Percentiles rank a stretch among this genome's conserved stretches.
Conservation (phyloP, 768 basidiomycete genomes). For the Boletus vermiculosoides region DNA sequence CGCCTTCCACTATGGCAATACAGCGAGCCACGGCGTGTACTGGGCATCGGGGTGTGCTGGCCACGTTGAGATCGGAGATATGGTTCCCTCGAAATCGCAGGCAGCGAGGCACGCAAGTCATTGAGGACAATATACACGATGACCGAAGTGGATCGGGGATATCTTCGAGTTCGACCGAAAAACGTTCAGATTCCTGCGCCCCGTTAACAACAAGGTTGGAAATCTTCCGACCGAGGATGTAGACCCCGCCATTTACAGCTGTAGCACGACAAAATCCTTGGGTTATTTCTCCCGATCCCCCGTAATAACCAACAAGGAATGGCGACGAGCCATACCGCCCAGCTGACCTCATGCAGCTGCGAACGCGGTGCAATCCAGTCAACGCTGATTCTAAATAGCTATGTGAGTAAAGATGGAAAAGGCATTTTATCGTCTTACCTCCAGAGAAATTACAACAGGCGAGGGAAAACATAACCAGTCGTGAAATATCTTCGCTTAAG, state of each 20-base stretch:
- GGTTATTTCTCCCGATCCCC: slow-evolving; percentile 86
- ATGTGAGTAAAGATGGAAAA: slow-evolving; percentile 5
- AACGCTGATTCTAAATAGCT: slow-evolving; percentile 57
- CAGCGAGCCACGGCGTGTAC: slow-evolving; percentile 41
- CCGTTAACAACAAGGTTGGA: slow-evolving; percentile 32
- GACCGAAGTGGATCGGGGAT: slow-evolving; percentile 59
- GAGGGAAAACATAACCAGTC: slow-evolving; percentile 72
- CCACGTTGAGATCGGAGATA: slow-evolving; percentile 6
- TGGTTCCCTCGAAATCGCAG: slow-evolving; percentile 25
- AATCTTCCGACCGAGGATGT: slow-evolving; percentile 59
- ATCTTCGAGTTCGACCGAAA: slow-evolving; percentile 53
- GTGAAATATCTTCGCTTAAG: slow-evolving; percentile 54
- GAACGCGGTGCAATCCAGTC: slow-evolving; percentile 66
- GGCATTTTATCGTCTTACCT: slow-evolving; percentile 43
- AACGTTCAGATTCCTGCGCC: slow-evolving; percentile 24
- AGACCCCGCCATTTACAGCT: slow-evolving; percentile 76
- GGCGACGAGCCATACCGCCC: slow-evolving; percentile 87
- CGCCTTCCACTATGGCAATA: slow-evolving; percentile 49
- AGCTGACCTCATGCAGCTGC: slow-evolving; percentile 69
- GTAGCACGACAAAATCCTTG: slow-evolving; percentile 89
- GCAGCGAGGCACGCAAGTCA: slow-evolving; percentile 32
- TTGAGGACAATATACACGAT: slow-evolving; percentile 53
- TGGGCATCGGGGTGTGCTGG: neutral
- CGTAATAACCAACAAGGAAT: slow-evolving; percentile 94
- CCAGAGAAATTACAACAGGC: slow-evolving; percentile 60